phyloP scores from a whole-genome alignment of 2,329 filamentous ascomycete genomes.

The Fusarium tjaetaba region DNA sequence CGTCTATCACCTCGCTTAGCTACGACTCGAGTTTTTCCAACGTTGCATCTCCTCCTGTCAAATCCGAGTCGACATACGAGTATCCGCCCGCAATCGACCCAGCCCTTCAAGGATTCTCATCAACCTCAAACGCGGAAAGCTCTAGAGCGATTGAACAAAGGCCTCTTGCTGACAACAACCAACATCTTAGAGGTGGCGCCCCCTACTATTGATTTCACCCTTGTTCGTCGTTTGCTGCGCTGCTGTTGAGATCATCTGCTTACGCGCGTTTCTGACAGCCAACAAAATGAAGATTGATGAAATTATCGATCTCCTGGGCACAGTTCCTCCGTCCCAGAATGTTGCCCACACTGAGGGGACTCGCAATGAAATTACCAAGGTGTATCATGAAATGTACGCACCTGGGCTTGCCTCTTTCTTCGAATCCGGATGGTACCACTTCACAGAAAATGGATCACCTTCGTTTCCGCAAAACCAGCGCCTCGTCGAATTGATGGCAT shows the following conservation, averaged over 20 bases:
- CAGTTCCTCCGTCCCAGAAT: slow-evolving; percentile 64
- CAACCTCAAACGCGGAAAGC: slow-evolving; percentile 34
- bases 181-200: slow-evolving; percentile 63
- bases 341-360: slow-evolving; percentile 62
- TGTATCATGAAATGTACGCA: slow-evolving; percentile 82
- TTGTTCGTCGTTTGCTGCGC: slow-evolving; percentile 43
- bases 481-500: slow-evolving; percentile 73
- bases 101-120: slow-evolving; percentile 62
- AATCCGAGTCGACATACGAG: slow-evolving; percentile 59
- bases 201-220: slow-evolving; percentile 51
- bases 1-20: slow-evolving; percentile 44
- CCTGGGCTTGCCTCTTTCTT: slow-evolving; percentile 78
- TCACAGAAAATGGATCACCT: slow-evolving; percentile 56
- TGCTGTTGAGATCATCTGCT: slow-evolving; percentile 47
- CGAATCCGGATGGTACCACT: slow-evolving; percentile 84
- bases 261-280: slow-evolving; percentile 46
- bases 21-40: slow-evolving; percentile 49
- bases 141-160: slow-evolving; percentile 45
- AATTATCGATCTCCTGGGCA: slow-evolving; percentile 71
- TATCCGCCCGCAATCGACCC: slow-evolving; percentile 73
- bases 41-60: slow-evolving; percentile 47
- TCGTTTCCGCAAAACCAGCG: slow-evolving; percentile 62
- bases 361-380: slow-evolving; percentile 73
- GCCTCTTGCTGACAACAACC: slow-evolving; percentile 43
- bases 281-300: slow-evolving; percentile 76